phyloP scores from a whole-genome alignment of 257 asterid species.

The Nicotiana tabacum region DNA sequence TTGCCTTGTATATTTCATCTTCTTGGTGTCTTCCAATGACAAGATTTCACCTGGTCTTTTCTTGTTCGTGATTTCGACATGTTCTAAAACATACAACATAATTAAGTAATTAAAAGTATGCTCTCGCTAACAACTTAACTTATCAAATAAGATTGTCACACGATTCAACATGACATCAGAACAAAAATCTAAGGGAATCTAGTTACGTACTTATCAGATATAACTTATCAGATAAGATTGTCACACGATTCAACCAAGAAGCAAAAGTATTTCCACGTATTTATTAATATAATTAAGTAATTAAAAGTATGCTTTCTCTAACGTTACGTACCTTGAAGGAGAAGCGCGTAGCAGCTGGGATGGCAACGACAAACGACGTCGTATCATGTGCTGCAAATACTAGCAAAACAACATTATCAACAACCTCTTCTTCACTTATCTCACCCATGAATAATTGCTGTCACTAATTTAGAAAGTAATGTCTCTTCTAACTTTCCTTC shows the following conservation, averaged over 20 bases:
- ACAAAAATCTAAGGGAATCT: too few species aligned
- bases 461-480: constrained; percentile 44
- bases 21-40: constrained; percentile 56
- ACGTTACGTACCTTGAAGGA: constrained; percentile 50
- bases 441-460: constrained; percentile 60
- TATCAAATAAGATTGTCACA: too few species aligned
- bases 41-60: constrained; percentile 37
- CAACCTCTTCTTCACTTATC: constrained; percentile 70
- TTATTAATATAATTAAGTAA: too few species aligned
- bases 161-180: too few species aligned
- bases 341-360: constrained; percentile 56
- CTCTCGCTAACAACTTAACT: too few species aligned
- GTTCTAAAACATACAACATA: constrained; percentile 34
- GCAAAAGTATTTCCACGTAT: too few species aligned
- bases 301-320: too few species aligned
- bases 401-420: constrained; percentile 66
- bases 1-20: constrained; percentile 16
- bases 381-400: constrained; percentile 94
- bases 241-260: too few species aligned
- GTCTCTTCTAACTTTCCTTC: constrained; percentile 27
- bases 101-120: background rate
- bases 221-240: too few species aligned
- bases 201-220: too few species aligned
- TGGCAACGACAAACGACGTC: constrained; percentile 79
- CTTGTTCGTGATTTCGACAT: constrained; percentile 31